Percentiles rank a stretch among this genome's conserved stretches.
These are phyloP conservation scores for Calvatia gigantea DNA, from an alignment of 768 basidiomycete species.

Conservation along the genomic window DNA sequence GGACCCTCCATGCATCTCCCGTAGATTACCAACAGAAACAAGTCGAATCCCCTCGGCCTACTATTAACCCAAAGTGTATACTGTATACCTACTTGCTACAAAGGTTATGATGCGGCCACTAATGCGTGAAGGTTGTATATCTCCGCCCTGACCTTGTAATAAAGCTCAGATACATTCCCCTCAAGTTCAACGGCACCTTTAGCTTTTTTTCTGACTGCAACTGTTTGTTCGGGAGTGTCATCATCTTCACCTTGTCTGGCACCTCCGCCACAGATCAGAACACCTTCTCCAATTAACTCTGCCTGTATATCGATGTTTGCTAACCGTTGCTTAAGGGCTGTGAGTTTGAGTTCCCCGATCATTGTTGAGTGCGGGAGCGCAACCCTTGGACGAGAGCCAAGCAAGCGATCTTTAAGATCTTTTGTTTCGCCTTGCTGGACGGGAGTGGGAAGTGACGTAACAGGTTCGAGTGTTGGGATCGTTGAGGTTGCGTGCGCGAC, in stretches of 20 bases:
- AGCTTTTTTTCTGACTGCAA: constrained; percentile 86
- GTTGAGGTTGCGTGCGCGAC: constrained; percentile 81
- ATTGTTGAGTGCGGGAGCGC: constrained; percentile 86
- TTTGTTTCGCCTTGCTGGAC: constrained; percentile 20
- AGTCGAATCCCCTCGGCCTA: too few species aligned
- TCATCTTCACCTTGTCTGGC: constrained; percentile 39
- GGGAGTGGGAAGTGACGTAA: constrained; percentile 28
- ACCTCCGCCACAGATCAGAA: constrained; percentile 83
- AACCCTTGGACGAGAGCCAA: constrained; percentile 65
- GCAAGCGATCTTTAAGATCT: constrained; percentile 35
- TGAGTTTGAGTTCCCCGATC: constrained; percentile 96
- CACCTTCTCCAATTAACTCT: constrained; percentile 96
- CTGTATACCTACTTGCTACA: neutral
- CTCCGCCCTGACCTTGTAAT: constrained; percentile 84
- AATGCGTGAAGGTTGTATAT: constrained; percentile 90
- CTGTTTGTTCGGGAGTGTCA: constrained; percentile 58
- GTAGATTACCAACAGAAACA: constrained; percentile 16
- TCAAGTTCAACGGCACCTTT: constrained; percentile 87
- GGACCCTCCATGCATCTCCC: constrained; percentile 23
- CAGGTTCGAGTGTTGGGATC: constrained; percentile 83
- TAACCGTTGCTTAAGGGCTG: constrained; percentile 80
- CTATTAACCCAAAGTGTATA: neutral
- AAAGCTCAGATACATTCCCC: constrained; percentile 84
- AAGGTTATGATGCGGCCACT: constrained; percentile 54
- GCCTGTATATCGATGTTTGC: constrained; percentile 76